Evolutionary conservation across 495 filamentous ascomycete species (phyloP).

Genomic region (Penicillium pulvis): DNA sequence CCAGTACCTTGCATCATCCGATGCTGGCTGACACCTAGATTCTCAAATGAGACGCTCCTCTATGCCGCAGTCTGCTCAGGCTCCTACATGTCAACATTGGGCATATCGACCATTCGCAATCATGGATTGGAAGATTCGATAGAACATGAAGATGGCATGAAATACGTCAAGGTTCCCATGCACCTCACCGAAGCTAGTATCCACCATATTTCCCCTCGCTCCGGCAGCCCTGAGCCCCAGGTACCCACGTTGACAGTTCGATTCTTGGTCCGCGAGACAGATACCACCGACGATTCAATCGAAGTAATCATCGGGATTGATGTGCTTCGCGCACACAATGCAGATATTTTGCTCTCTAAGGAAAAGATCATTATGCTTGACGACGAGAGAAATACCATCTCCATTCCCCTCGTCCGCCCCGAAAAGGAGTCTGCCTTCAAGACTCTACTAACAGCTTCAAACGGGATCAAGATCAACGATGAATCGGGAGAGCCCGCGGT

Average conservation of each 20-base stretch:
- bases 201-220: constrained; percentile 70
- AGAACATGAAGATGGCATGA: constrained; percentile 60
- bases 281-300: constrained; percentile 56
- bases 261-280: constrained; percentile 69
- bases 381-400: constrained; percentile 85
- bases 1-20: constrained; percentile 91
- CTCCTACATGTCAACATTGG: constrained; percentile 80
- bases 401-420: constrained; percentile 89
- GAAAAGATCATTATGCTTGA: constrained; percentile 85
- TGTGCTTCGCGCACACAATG: constrained; percentile 79
- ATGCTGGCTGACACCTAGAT: constrained; percentile 88
- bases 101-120: constrained; percentile 69
- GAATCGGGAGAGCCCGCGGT: constrained; percentile 6
- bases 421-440: constrained; percentile 83
- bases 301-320: constrained; percentile 88
- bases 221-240: constrained; percentile 73
- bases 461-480: constrained; percentile 30
- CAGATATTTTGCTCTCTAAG: constrained; percentile 89
- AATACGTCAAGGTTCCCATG: constrained; percentile 73
- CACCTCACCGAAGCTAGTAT: constrained; percentile 91
- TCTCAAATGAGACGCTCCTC: constrained; percentile 80
- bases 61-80: constrained; percentile 94
- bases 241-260: constrained; percentile 76
- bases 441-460: constrained; percentile 60
- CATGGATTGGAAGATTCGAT: constrained; percentile 71